Evolutionary conservation across 345 rosid genomes (phyloP).

Genomic region (Viola odorata): DNA sequence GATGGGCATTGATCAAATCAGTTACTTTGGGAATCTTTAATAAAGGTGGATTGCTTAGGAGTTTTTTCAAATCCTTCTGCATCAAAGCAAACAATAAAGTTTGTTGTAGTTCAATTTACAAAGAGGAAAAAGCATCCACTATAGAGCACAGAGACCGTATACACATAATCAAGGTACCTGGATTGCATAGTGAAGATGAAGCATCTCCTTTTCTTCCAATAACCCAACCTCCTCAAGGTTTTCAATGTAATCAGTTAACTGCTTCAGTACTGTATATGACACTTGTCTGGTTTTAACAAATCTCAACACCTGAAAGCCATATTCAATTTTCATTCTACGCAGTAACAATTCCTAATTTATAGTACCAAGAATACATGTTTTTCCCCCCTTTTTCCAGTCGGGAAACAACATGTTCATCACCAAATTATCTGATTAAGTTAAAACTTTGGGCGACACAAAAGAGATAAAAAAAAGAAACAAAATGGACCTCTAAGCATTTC

Average conservation of each 20-base stretch:
- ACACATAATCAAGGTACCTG: constrained; percentile 65
- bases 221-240: constrained; percentile 81
- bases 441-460: no score
- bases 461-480: no score
- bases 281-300: constrained; percentile 96
- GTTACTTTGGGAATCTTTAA: constrained; percentile 64
- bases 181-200: constrained; percentile 86
- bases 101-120: not conserved
- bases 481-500: no score
- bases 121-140: not conserved
- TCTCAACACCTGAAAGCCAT: constrained; percentile 71
- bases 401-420: no score
- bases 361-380: no score
- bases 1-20: constrained; percentile 57
- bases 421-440: no score
- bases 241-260: constrained; percentile 68
- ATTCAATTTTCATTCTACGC: no score
- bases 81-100: not conserved
- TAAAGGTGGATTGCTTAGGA: constrained; percentile 80
- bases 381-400: no score
- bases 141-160: no score
- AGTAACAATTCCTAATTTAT: no score
- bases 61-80: constrained; percentile 87
- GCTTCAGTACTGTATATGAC: constrained; percentile 71
- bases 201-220: constrained; percentile 83